phyloP scores from a whole-genome alignment of 768 basidiomycete species.

The Rhizopogon salebrosus region DNA sequence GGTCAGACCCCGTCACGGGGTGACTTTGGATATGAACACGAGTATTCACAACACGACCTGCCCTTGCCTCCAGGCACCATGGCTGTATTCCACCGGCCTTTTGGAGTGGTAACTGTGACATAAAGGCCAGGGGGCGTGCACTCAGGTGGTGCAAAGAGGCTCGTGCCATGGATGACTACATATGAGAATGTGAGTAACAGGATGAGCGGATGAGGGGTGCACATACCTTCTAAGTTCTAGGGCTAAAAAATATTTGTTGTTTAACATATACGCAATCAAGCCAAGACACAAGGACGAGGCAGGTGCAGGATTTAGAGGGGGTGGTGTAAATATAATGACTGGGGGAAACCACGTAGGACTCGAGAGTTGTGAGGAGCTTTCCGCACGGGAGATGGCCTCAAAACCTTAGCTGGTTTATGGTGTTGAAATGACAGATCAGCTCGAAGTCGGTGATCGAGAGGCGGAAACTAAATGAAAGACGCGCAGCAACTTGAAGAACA shows the following conservation, averaged over 20 bases:
- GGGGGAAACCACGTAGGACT: no score
- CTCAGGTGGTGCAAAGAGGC: not conserved
- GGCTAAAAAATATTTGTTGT: not conserved
- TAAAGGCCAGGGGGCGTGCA: not conserved
- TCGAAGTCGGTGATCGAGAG: no score
- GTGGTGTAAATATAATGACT: no score
- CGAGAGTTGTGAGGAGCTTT: no score
- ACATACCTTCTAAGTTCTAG: not conserved
- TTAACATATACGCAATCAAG: not conserved
- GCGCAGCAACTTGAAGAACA: no score
- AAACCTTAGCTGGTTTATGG: no score
- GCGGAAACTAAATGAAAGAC: no score
- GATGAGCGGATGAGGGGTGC: not conserved
- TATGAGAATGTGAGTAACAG: not conserved
- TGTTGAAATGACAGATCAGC: no score
- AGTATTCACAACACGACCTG: conserved; percentile 43
- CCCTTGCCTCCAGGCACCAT: conserved; percentile 51
- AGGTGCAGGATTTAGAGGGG: no score
- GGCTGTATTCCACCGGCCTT: not conserved
- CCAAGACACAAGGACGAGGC: no score
- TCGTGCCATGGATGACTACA: not conserved
- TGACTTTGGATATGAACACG: conserved; percentile 81
- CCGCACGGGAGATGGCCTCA: no score
- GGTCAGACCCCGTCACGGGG: conserved; percentile 94
- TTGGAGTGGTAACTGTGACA: not conserved